A percentile compares a stretch with the other conserved stretches of the same genome.
Evolutionary conservation across 75 land plant genomes (phyloP).

Genomic region (Larix kaempferi): DNA sequence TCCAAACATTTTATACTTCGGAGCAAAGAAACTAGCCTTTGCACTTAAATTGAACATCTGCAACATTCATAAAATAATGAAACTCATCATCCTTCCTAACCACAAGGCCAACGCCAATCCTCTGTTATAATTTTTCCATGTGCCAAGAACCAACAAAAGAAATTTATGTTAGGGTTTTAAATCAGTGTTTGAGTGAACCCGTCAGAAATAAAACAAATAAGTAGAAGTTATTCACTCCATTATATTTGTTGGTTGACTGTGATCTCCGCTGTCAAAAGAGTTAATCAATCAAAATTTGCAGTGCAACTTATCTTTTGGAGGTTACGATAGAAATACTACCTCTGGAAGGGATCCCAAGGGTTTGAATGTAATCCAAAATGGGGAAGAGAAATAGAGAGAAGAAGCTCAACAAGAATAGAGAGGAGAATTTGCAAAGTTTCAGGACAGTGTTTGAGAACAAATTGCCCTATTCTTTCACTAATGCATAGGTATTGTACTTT

Average conservation of each 20-base stretch:
- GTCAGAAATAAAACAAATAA: no score
- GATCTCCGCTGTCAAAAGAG: no score
- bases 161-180: no score
- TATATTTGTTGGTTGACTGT: no score
- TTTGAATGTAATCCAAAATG: conserved; percentile 14
- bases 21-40: conserved; percentile 80
- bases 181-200: no score
- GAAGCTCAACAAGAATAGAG: neutral
- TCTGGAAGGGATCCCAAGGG: no score
- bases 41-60: conserved; percentile 97
- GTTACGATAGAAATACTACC: no score
- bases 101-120: conserved; percentile 71
- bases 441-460: conserved; percentile 53
- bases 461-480: conserved; percentile 59
- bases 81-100: conserved; percentile 31
- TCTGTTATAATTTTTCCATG: conserved; percentile 5
- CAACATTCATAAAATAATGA: conserved; percentile 89
- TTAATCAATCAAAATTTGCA: no score
- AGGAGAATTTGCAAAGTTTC: conserved; percentile 14
- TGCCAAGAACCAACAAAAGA: no score
- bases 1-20: conserved; percentile 77
- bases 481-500: conserved; percentile 37
- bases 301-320: no score
- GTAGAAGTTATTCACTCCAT: no score
- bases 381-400: conserved; percentile 25